Percentiles rank a stretch among this genome's conserved stretches.
Conservation (phyloP, 2,329 filamentous ascomycete genomes). For the Colletotrichum kahawae region DNA sequence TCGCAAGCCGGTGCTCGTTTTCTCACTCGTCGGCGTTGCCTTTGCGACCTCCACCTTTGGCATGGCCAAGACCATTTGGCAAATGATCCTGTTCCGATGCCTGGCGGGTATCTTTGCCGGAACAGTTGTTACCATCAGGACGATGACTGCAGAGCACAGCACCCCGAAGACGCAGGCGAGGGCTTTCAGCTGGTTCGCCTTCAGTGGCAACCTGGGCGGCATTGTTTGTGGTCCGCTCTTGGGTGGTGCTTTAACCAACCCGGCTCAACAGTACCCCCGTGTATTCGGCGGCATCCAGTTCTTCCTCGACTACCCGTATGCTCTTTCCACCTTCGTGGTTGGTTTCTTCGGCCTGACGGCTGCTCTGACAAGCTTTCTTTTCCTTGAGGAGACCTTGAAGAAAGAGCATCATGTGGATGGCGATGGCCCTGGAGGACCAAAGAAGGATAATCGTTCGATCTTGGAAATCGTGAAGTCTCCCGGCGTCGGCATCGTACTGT, state of each 20-base stretch:
- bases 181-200: slow-evolving; percentile 79
- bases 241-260: slow-evolving; percentile 73
- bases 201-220: slow-evolving; percentile 72
- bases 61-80: slow-evolving; percentile 66
- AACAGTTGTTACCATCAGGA: slow-evolving; percentile 74
- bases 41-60: slow-evolving; percentile 71
- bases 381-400: slow-evolving; percentile 66
- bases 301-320: slow-evolving; percentile 70
- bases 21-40: slow-evolving; percentile 68
- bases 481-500: slow-evolving; percentile 70
- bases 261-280: slow-evolving; percentile 65
- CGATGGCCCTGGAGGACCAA: not conserved
- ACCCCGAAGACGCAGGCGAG: slow-evolving; percentile 72
- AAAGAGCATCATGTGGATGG: slow-evolving; percentile 20
- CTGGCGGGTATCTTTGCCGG: slow-evolving; percentile 77
- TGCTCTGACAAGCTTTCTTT: slow-evolving; percentile 56
- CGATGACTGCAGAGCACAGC: slow-evolving; percentile 78
- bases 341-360: slow-evolving; percentile 48
- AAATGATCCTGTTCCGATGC: slow-evolving; percentile 78
- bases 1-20: slow-evolving; percentile 74
- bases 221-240: slow-evolving; percentile 70
- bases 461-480: slow-evolving; percentile 61
- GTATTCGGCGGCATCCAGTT: slow-evolving; percentile 62
- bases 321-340: slow-evolving; percentile 63
- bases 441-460: not conserved